phyloP scores from a whole-genome alignment of 2,329 filamentous ascomycete species.

The Cladosporium velox region DNA sequence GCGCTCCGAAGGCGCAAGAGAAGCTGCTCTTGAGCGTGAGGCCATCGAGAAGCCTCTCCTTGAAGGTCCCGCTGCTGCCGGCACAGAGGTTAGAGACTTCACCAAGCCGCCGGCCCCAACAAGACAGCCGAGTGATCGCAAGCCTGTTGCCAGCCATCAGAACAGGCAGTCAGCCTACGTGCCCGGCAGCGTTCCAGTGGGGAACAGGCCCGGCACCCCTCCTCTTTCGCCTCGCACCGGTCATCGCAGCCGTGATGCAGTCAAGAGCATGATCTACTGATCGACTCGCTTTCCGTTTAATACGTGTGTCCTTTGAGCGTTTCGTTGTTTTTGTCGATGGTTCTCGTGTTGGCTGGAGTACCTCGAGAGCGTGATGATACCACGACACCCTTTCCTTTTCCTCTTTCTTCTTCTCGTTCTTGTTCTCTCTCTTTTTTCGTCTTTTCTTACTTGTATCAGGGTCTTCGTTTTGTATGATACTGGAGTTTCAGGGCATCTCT shows the following conservation, averaged over 20 bases:
- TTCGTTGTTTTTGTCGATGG: background rate
- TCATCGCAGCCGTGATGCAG: conserved; percentile 36
- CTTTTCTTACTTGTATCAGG: background rate
- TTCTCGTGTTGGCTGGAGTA: background rate
- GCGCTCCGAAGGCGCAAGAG: conserved; percentile 20
- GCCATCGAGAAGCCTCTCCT: conserved; percentile 16
- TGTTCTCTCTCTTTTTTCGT: background rate
- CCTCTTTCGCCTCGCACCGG: conserved; percentile 35
- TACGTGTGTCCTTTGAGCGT: background rate
- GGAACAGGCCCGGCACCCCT: conserved; percentile 35
- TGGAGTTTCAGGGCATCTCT: conserved; percentile 15
- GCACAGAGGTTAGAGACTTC: conserved; percentile 33
- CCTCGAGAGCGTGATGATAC: conserved; percentile 13
- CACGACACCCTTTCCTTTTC: background rate
- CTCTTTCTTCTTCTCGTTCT: background rate
- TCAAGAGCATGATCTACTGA: conserved; percentile 44
- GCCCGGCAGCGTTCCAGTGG: conserved; percentile 32
- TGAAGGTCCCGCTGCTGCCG: conserved; percentile 11
- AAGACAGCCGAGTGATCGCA: conserved; percentile 25
- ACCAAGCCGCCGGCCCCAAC: conserved; percentile 26
- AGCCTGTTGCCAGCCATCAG: conserved; percentile 23
- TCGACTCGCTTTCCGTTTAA: background rate
- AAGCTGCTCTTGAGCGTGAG: conserved; percentile 10
- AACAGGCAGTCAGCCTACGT: conserved; percentile 28
- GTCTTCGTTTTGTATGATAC: conserved; percentile 12